These are phyloP conservation scores for Fusarium sp. DNA, from an alignment of 2,329 filamentous ascomycete genomes.

Conservation along the genomic window DNA sequence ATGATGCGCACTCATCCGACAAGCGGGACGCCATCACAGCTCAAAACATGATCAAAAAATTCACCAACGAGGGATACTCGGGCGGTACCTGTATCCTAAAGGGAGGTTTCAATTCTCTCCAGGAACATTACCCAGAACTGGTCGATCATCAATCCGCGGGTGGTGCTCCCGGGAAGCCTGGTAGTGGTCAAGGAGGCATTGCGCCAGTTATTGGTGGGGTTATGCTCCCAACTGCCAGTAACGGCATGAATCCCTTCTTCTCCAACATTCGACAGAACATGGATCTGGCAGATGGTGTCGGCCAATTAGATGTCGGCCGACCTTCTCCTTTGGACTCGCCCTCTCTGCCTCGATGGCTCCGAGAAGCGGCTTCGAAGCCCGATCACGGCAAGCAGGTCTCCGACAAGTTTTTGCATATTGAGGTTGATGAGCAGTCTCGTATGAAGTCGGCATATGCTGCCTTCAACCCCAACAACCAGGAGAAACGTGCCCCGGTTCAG, in stretches of 20 bases:
- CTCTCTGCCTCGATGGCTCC: constrained; percentile 83
- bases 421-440: constrained; percentile 88
- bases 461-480: constrained; percentile 59
- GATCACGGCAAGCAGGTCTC: constrained; percentile 87
- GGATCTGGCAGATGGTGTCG: constrained; percentile 93
- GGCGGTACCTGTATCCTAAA: constrained; percentile 83
- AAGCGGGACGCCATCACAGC: constrained; percentile 86
- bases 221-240: constrained; percentile 79
- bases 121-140: constrained; percentile 74
- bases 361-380: constrained; percentile 73
- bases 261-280: constrained; percentile 97
- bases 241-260: constrained; percentile 90
- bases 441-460: constrained; percentile 84
- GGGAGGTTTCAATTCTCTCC: constrained; percentile 86
- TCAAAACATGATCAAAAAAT: constrained; percentile 94
- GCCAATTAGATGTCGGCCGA: constrained; percentile 77
- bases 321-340: constrained; percentile 64
- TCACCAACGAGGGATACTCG: constrained; percentile 84
- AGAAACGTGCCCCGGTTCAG: constrained; percentile 66
- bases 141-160: constrained; percentile 68
- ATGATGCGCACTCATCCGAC: constrained; percentile 84
- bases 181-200: constrained; percentile 63
- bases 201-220: constrained; percentile 90
- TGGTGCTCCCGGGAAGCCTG: constrained; percentile 61
- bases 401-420: constrained; percentile 86